Conservation (phyloP, 1,139 yeast species). For the Debaryomyces udenii region DNA sequence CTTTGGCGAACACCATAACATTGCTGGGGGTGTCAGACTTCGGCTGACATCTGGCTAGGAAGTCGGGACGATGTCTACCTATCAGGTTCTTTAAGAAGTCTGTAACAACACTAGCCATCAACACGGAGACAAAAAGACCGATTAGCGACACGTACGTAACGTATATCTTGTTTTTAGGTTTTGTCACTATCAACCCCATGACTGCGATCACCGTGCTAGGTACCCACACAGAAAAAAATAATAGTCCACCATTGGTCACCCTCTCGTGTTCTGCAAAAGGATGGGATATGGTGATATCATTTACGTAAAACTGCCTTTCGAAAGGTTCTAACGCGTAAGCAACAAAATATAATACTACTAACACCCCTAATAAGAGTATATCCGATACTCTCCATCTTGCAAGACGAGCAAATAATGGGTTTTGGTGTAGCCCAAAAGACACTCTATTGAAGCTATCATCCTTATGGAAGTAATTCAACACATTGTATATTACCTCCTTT, state of each 20-base stretch:
- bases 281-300: constrained; percentile 57
- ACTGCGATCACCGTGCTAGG: constrained; percentile 36
- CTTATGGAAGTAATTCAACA: constrained; percentile 24
- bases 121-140: constrained; percentile 42
- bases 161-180: constrained; percentile 39
- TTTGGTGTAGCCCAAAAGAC: constrained; percentile 49
- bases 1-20: constrained; percentile 53
- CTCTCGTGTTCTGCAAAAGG: constrained; percentile 71
- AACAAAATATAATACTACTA: constrained; percentile 48
- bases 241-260: constrained; percentile 44
- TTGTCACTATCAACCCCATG: constrained; percentile 31
- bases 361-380: constrained; percentile 42
- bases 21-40: constrained; percentile 48
- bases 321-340: constrained; percentile 59
- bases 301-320: constrained; percentile 63
- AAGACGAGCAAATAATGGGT: constrained; percentile 32
- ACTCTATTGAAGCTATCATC: constrained; percentile 44
- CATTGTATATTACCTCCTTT: constrained; percentile 4
- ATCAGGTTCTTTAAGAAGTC: constrained; percentile 67
- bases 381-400: constrained; percentile 68
- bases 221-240: constrained; percentile 39
- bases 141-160: constrained; percentile 43
- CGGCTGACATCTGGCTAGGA: constrained; percentile 70
- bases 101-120: constrained; percentile 47
- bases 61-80: constrained; percentile 81